Base-by-base conservation (phyloP, 371 early-diverging fungal genomes). In the Actinomucor elegans region DNA sequence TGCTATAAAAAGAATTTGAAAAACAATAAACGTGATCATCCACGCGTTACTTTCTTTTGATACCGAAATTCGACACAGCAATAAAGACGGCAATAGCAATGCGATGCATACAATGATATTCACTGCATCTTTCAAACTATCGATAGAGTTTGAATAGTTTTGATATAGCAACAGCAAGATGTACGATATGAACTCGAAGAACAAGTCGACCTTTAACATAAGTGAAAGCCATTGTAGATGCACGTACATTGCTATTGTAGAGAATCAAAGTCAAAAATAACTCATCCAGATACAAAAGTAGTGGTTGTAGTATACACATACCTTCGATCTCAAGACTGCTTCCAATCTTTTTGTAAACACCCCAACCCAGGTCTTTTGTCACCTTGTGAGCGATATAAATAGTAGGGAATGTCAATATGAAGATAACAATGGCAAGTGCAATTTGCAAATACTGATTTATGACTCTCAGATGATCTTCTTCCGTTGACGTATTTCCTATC, bases 311-410 rank as follows among this genome's bases (percentile, higher is more conserved):
- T 2, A 29, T 14, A 18, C 28, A 29, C 44, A 23, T 52, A 52
- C 59, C 27, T 40, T 59, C 47, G 12, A 59, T 26, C 11, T 44
- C 18, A 15, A 52, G 32, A 15, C 51, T 59, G 17, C 52, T 40
- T 10, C 59, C 59, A 15, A 59, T 46, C 11, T 48, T 59, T 14
- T 59, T 59, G 24, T 59, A 59, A 0, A 52, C 47, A 5, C 41
- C 46, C 59, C 59, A 59, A 7, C 59, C 53, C 4, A 59, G 27
- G 21, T 40, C 41, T 47, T 52, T 47, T 1, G 48, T 33, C 9
- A 36, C 24, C 28, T 47, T 52, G 18, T 41, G n/a, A 11, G 59
- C 53, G 0, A 29, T 24, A 23, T 21, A 32, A 21, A 51, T 32
- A 5, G 42, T 51, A 40, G 41, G 32, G 0, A 31, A n/a, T 2